Percentiles rank a stretch among this genome's conserved stretches.
Conservation (phyloP, 75 land plant species). For the Selaginella tamariscina region DNA sequence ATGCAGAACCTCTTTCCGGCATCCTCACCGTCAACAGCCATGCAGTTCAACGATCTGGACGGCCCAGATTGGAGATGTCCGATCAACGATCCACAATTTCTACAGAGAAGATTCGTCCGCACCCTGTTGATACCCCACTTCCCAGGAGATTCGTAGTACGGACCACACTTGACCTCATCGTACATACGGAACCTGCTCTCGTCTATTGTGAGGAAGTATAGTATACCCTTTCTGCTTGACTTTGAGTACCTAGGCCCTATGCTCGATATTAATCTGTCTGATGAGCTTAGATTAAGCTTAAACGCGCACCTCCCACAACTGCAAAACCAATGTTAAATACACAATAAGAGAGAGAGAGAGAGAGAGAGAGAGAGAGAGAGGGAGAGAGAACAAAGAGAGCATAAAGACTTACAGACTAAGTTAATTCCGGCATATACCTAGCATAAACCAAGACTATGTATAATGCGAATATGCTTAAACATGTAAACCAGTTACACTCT, state of each 20-base stretch:
- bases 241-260: constrained; percentile 44
- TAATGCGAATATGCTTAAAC: too few relatives aligned
- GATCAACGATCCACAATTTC: constrained; percentile 42
- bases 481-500: too few relatives aligned
- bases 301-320: constrained; percentile 66
- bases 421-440: too few relatives aligned
- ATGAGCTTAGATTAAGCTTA: constrained; percentile 45
- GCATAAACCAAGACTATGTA: too few relatives aligned
- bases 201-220: constrained; percentile 42
- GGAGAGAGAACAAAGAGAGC: not conserved
- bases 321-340: too few relatives aligned
- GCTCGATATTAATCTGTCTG: constrained; percentile 31
- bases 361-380: too few relatives aligned
- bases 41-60: not conserved
- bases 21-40: constrained; percentile 27
- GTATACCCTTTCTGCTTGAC: constrained; percentile 41
- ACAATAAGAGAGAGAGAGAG: too few relatives aligned
- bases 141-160: constrained; percentile 32
- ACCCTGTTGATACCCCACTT: constrained; percentile 32
- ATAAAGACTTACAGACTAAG: too few relatives aligned
- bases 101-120: constrained; percentile 46
- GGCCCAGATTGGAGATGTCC: constrained; percentile 27
- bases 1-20: constrained; percentile 34
- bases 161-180: constrained; percentile 43
- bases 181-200: constrained; percentile 47